Conservation (phyloP, 371 early-diverging fungal species). For the Zopfochytrium polystomum region DNA sequence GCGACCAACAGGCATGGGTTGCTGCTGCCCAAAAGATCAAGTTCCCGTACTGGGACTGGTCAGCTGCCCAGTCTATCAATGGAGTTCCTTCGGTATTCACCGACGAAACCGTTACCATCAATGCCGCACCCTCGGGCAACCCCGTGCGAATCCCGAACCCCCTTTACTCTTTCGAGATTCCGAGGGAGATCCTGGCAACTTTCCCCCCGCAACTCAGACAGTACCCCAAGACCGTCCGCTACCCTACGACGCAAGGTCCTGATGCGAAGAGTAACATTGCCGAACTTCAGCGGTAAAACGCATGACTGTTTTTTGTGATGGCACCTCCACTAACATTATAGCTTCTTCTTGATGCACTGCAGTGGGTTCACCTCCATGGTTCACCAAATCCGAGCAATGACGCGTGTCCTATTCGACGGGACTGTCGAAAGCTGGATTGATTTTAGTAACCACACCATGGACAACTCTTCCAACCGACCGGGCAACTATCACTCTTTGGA, state of each 20-base stretch:
- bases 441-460: constrained; percentile 13
- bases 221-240: constrained; percentile 11
- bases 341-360: too few relatives aligned
- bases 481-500: constrained; percentile 19
- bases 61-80: background rate
- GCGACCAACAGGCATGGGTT: constrained; percentile 11
- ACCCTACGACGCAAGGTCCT: background rate
- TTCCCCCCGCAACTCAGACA: constrained; percentile 7
- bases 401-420: constrained; percentile 15
- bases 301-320: background rate
- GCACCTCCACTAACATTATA: background rate
- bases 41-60: constrained; percentile 14
- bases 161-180: constrained; percentile 5
- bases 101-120: constrained; percentile 4
- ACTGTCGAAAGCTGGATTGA: constrained; percentile 12
- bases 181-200: background rate
- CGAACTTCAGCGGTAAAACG: background rate
- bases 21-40: constrained; percentile 9
- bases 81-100: constrained; percentile 3
- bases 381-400: constrained; percentile 15
- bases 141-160: constrained; percentile 7
- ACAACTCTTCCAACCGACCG: background rate
- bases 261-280: constrained; percentile 5
- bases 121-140: constrained; percentile 5
- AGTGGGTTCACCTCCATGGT: background rate